These are phyloP conservation scores for Sporisorium graminicola DNA, from an alignment of 1,284 basidiomycete genomes.

Conservation along the genomic window DNA sequence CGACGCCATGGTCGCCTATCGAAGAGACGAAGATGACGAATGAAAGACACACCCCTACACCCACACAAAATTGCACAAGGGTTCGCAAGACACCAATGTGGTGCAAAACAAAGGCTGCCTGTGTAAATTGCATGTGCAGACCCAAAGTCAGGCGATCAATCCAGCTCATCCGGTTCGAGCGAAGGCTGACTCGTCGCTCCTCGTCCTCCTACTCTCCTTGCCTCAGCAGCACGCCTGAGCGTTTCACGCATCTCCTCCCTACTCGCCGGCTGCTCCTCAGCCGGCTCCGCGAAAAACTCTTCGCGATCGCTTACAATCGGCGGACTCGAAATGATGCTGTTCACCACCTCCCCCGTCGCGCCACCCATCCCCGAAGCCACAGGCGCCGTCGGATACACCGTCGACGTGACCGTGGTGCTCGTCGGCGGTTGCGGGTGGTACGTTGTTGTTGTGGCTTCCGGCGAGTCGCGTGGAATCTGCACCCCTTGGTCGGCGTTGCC, in stretches of 20 bases:
- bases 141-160: conserved; percentile 6
- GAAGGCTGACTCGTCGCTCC: neutral
- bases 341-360: conserved; percentile 16
- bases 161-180: conserved; percentile 49
- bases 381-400: conserved; percentile 15
- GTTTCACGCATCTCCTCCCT: conserved; percentile 37
- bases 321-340: conserved; percentile 36
- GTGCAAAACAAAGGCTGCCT: neutral
- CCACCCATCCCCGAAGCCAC: neutral
- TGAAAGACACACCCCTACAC: too few relatives aligned
- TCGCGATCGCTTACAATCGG: conserved; percentile 42
- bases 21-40: conserved; percentile 68
- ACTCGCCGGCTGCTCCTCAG: neutral
- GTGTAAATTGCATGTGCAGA: neutral
- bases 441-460: conserved; percentile 11
- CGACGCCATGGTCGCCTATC: conserved; percentile 71
- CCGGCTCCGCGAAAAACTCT: conserved; percentile 12
- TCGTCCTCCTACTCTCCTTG: neutral
- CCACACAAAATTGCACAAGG: neutral
- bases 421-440: conserved; percentile 26
- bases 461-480: conserved; percentile 6
- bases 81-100: neutral
- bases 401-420: conserved; percentile 36
- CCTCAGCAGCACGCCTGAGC: conserved; percentile 30
- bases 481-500: conserved; percentile 7